These are phyloP conservation scores for Wilcoxina mikolae DNA, from an alignment of 495 filamentous ascomycete genomes.

Conservation along the genomic window DNA sequence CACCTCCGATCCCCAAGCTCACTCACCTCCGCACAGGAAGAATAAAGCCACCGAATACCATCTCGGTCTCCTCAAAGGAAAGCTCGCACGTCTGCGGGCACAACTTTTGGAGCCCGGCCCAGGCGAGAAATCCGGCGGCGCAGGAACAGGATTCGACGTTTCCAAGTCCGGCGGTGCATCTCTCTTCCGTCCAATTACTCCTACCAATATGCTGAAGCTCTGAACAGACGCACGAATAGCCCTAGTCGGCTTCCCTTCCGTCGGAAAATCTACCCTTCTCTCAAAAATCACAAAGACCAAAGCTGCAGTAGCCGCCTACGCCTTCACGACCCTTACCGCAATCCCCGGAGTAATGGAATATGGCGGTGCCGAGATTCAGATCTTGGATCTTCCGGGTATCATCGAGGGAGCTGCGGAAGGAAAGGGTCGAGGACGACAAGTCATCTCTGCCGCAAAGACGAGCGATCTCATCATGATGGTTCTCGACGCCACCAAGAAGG, in stretches of 20 bases:
- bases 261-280: slow-evolving; percentile 96
- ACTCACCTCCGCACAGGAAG: slow-evolving; percentile 41
- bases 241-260: slow-evolving; percentile 92
- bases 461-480: slow-evolving; percentile 96
- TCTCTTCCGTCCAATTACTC: neutral
- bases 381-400: slow-evolving; percentile 95
- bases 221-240: slow-evolving; percentile 79
- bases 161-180: slow-evolving; percentile 62
- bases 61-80: slow-evolving; percentile 94
- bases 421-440: slow-evolving; percentile 89
- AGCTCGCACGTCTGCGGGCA: slow-evolving; percentile 86
- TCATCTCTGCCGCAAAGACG: slow-evolving; percentile 98
- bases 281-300: slow-evolving; percentile 99
- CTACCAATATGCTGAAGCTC: neutral
- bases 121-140: slow-evolving; percentile 58
- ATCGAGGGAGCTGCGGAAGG: slow-evolving; percentile 96
- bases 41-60: slow-evolving; percentile 99
- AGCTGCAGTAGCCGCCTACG: slow-evolving; percentile 89
- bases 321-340: slow-evolving; percentile 94
- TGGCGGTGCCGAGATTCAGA: slow-evolving; percentile 94
- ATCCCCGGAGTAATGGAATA: slow-evolving; percentile 98
- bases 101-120: slow-evolving; percentile 86
- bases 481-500: slow-evolving; percentile 90
- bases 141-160: slow-evolving; percentile 78
- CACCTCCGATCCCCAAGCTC: slow-evolving; percentile 27